These are phyloP conservation scores for Manihot esculenta DNA, from an alignment of 441 rosid species.

Conservation along the genomic window DNA sequence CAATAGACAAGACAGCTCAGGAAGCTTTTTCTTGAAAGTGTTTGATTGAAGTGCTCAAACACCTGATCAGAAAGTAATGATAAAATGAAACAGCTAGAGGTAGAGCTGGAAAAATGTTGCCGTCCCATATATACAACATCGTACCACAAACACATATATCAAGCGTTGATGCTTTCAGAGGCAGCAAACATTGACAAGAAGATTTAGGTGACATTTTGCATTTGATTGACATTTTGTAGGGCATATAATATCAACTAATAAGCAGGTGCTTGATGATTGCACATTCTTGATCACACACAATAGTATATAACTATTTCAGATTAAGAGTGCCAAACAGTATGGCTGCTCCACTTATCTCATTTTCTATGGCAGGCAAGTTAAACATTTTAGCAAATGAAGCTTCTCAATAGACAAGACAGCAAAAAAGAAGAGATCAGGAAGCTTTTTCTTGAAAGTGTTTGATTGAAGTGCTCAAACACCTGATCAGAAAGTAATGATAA, in stretches of 20 bases:
- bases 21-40: neutral
- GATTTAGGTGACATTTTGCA: neutral
- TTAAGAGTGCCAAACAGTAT: conserved; percentile 10
- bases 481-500: neutral
- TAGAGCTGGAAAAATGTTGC: neutral
- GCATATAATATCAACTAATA: conserved; percentile 3
- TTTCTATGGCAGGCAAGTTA: neutral
- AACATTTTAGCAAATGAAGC: neutral
- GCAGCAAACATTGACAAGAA: neutral
- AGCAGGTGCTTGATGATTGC: neutral
- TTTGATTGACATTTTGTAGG: conserved; percentile 3
- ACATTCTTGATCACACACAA: neutral
- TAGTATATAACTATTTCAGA: conserved; percentile 8
- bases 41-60: conserved; percentile 1
- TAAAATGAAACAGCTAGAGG: neutral
- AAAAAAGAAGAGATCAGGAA: neutral
- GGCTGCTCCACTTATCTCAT: neutral
- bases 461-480: neutral
- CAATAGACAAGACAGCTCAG: neutral
- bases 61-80: neutral
- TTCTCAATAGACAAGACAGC: neutral
- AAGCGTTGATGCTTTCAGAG: neutral
- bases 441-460: neutral
- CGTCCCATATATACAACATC: neutral
- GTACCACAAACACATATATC: neutral